Percentiles rank a stretch among this genome's conserved stretches.
Evolutionary conservation across 768 basidiomycete genomes (phyloP).

Genomic region (Daedalea quercina): DNA sequence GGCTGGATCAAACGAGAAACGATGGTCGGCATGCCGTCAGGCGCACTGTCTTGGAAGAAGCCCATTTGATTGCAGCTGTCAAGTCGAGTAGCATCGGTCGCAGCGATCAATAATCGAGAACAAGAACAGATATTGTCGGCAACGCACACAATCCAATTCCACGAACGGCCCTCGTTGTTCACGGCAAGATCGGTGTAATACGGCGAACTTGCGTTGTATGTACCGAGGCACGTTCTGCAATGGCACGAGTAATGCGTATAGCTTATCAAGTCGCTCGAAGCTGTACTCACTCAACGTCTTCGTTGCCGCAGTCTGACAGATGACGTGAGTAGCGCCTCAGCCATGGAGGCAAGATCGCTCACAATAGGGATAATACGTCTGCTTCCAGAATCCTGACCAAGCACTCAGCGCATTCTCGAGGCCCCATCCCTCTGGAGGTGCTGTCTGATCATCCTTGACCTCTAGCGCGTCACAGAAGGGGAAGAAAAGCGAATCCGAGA

Average conservation of each 20-base stretch:
- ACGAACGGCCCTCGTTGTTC: constrained; percentile 53
- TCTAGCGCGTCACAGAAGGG: constrained; percentile 64
- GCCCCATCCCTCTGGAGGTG: constrained; percentile 54
- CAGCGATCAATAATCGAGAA: too few species aligned
- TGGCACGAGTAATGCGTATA: neutral
- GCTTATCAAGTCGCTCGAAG: neutral
- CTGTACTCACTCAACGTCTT: constrained; percentile 39
- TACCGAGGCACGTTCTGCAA: constrained; percentile 32
- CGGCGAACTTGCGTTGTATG: constrained; percentile 28
- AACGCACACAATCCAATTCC: constrained; percentile 63
- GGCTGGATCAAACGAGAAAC: constrained; percentile 54
- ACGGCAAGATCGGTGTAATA: constrained; percentile 50
- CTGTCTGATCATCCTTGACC: constrained; percentile 47
- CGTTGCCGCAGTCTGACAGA: constrained; percentile 42
- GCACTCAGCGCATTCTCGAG: constrained; percentile 50
- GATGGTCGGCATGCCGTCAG: constrained; percentile 32
- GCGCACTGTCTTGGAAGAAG: constrained; percentile 35
- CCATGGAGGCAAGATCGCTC: too few species aligned
- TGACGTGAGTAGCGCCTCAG: too few species aligned
- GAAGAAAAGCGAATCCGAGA: constrained; percentile 42
- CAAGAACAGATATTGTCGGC: neutral
- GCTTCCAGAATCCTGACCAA: constrained; percentile 55
- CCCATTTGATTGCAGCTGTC: constrained; percentile 67
- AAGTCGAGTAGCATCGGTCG: neutral
- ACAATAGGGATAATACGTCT: constrained; percentile 22